Base-by-base conservation (phyloP, 257 asterid genomes). In the Henckelia pumila region DNA sequence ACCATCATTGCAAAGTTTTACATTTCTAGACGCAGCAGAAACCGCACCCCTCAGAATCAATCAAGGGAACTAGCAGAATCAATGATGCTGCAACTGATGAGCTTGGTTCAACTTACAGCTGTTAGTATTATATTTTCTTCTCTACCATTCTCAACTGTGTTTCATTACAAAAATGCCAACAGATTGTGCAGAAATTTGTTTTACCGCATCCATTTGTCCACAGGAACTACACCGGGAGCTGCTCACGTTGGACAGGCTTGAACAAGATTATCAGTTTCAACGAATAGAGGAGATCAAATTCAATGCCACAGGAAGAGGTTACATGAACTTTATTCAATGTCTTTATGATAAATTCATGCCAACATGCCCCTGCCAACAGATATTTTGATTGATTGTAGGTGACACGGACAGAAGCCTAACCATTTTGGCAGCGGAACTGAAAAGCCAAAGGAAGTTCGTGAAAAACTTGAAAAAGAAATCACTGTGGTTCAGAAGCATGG, bases 151-250 rank as follows among this genome's bases (percentile, higher is more conserved):
- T 26, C 44, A 35, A 50, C 66, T 67, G 59, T 40, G 26, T 49
- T 2, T 70, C 66, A 8, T 28, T 47, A 21, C 24, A 24, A 28
- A 68, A 29, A 40, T 61, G 63, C 59, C 75, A 56, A 56, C 49
- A 17, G 69, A 55, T 59, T 68, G 17, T 24, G 52, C 63, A 56
- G 19, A 55, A 59, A 68, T 50, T 67, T 47, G 47, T 47, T 17
- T 24, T 20, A 22, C 50, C 53, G 17, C 56, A 10, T 35, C 66
- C 26, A 58, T 76, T 63, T 59, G 33, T 35, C 63, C 40, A 28
- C 95, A 89, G 96, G 95, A 86, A 55, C 82, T 89, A 64, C 87
- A 86, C 71, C 95, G 80, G 74, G 88, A 81, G 76, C 79, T 85
- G 80, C 86, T 85, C 56, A 20, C 76, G 40, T 68, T 86, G 71